Percentiles rank a stretch among this genome's conserved stretches.
Evolutionary conservation across 139 green algal species (phyloP).

Genomic region (Haematococcus lacustris): DNA sequence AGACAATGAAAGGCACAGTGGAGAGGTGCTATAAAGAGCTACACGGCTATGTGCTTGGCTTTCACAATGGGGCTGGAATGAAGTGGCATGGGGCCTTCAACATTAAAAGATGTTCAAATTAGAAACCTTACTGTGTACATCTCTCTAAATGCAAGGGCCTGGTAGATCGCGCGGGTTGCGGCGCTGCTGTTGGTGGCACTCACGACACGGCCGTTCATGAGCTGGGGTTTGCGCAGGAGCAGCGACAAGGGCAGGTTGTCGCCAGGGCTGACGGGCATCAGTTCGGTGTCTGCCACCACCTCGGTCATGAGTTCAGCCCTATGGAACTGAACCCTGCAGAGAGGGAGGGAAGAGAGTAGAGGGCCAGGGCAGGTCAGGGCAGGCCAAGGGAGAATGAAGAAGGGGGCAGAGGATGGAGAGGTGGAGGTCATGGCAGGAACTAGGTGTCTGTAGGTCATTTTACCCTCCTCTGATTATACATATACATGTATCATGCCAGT

Average conservation of each 20-base stretch:
- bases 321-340: constrained; percentile 68
- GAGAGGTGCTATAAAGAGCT: too few relatives aligned
- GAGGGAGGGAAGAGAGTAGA: neutral
- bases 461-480: neutral
- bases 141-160: too few relatives aligned
- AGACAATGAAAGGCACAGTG: too few relatives aligned
- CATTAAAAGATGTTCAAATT: too few relatives aligned
- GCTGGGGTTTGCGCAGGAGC: too few relatives aligned
- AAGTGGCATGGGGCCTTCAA: too few relatives aligned
- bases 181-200: too few relatives aligned
- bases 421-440: neutral
- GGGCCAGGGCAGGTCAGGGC: neutral
- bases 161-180: too few relatives aligned
- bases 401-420: neutral
- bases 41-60: too few relatives aligned
- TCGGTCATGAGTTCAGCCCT: constrained; percentile 74
- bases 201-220: too few relatives aligned
- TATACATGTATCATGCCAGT: neutral
- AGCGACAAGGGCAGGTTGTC: constrained; percentile 39
- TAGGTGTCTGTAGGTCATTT: neutral
- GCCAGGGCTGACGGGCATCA: constrained; percentile 56
- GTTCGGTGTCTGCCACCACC: constrained; percentile 64
- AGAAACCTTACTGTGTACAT: too few relatives aligned
- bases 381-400: neutral
- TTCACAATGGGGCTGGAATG: too few relatives aligned